Conservation (phyloP, 352 stramenopile genomes). For the Pythium brassicae region DNA sequence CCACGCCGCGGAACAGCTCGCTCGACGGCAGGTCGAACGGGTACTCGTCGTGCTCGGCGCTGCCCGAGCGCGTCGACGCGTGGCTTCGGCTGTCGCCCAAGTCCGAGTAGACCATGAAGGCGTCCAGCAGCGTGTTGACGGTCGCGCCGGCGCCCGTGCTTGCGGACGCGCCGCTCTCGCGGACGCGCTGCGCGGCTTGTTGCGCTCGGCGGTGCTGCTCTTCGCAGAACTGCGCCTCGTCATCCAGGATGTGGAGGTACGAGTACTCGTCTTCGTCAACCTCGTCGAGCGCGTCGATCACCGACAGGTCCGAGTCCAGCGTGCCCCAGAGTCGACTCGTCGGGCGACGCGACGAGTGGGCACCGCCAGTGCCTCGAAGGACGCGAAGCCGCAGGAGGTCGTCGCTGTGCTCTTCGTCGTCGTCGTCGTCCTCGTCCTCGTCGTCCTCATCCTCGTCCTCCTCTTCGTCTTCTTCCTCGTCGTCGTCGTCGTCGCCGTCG, state of each 20-base stretch:
- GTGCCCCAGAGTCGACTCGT: slow-evolving; percentile 59
- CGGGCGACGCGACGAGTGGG: slow-evolving; percentile 26
- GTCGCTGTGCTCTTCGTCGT: slow-evolving; percentile 62
- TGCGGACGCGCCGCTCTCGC: background rate
- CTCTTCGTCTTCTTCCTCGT: slow-evolving; percentile 54
- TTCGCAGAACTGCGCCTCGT: slow-evolving; percentile 52
- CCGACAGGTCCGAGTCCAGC: slow-evolving; percentile 64
- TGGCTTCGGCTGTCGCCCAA: background rate
- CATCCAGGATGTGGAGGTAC: slow-evolving; percentile 70
- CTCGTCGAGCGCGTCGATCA: slow-evolving; percentile 73
- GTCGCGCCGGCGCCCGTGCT: background rate
- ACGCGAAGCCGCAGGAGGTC: slow-evolving; percentile 49
- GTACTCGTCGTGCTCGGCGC: slow-evolving; percentile 8
- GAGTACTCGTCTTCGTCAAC: slow-evolving; percentile 84
- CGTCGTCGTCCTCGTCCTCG: slow-evolving; percentile 47
- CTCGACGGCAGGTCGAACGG: slow-evolving; percentile 14
- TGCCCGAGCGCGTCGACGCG: background rate
- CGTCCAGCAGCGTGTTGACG: slow-evolving; percentile 13
- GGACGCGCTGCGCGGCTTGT: slow-evolving; percentile 17
- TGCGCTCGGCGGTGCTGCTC: slow-evolving; percentile 47
- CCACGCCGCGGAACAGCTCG: slow-evolving; percentile 11
- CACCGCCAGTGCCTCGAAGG: slow-evolving; percentile 30
- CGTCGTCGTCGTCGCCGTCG: slow-evolving; percentile 52
- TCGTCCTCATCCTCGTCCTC: slow-evolving; percentile 65
- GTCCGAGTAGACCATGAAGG: slow-evolving; percentile 9